These are phyloP conservation scores for Cyclostephanos tholiformis DNA, from an alignment of 108 stramenopile species.

Conservation along the genomic window DNA sequence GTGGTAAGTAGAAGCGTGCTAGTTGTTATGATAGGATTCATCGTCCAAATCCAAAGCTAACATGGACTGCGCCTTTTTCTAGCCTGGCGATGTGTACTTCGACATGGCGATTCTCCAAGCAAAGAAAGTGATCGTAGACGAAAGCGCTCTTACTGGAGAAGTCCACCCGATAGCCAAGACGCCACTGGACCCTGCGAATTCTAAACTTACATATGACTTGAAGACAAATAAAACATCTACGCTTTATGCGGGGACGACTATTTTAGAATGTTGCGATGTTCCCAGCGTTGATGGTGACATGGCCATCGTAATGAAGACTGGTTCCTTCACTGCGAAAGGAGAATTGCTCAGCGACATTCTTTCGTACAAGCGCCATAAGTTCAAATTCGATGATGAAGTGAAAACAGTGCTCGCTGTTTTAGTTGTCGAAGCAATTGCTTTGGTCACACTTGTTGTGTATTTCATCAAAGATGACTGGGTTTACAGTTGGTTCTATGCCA, in stretches of 20 bases:
- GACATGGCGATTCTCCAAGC: slow-evolving; percentile 61
- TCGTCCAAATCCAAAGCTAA: neutral
- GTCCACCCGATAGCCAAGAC: slow-evolving; percentile 61
- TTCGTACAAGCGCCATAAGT: slow-evolving; percentile 64
- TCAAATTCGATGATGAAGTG: slow-evolving; percentile 74
- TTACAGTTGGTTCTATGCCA: slow-evolving; percentile 61
- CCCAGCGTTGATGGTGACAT: slow-evolving; percentile 37
- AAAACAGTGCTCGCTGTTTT: slow-evolving; percentile 55
- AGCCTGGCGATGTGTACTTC: slow-evolving; percentile 55
- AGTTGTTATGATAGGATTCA: neutral
- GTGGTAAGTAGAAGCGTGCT: neutral
- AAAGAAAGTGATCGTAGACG: slow-evolving; percentile 53
- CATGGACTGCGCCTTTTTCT: neutral
- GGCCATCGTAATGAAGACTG: slow-evolving; percentile 60
- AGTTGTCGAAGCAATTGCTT: slow-evolving; percentile 48
- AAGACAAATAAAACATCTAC: slow-evolving; percentile 55
- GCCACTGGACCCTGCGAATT: slow-evolving; percentile 44
- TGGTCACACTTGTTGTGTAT: slow-evolving; percentile 43
- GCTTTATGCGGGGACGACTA: slow-evolving; percentile 65
- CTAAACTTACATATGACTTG: slow-evolving; percentile 28
- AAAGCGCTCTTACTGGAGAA: slow-evolving; percentile 71
- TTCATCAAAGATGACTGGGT: slow-evolving; percentile 56
- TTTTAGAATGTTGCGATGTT: slow-evolving; percentile 51
- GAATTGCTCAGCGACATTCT: slow-evolving; percentile 63
- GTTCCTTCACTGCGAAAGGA: slow-evolving; percentile 67